Evolutionary conservation across 164 flowering plant species (phyloP), one percentile per base, ranked within the genome.

Genomic region (Chloranthus sessilifolius): DNA sequence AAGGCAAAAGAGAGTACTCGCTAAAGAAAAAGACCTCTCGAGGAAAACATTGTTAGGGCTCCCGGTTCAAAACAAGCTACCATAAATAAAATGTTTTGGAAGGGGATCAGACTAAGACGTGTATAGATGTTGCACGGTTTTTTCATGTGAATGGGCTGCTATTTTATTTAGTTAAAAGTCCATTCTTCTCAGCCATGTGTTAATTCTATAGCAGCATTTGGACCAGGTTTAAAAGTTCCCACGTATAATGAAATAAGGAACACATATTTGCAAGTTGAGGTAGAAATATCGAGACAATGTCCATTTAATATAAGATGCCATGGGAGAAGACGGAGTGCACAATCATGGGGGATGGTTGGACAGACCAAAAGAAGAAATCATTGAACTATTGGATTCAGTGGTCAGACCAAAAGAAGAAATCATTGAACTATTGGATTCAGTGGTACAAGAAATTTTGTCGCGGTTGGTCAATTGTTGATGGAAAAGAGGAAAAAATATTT

Each of bases 261-360:
- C 50, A 67, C 69, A 7, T 76, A 53, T 64, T 71, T 83, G 2
- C 77, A 76, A 58, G 84, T 78, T 55, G 86, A 83, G 59, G 59
- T 80, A 43, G 31, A 43, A 27, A 74, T 20, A 60, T 73, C 28
- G 80, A 64, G 45, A 65, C 52, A n/a, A 58, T 63, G 56, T 63
- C 73, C 12, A 59, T 33, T 11, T 84, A 83, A 53, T 71, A 59
- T 29, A 74, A 60, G 53, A 64, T 74, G 12, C 74, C 80, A 24
- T 75, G 80, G 83, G 52, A 70, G 40, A 63, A 62, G 46, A 75
- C 85, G 26, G 92, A 85, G 40, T 81, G 88, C 59, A 73, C 88
- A 38, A 53, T 84, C 15, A 61, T 79, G 75, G 83, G 80, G 39
- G 92, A 84, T 65, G 68, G 77, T 54, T 81, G 92, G 92, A 72